phyloP scores from a whole-genome alignment of 2,329 filamentous ascomycete genomes.

The Aspergillus sp. region DNA sequence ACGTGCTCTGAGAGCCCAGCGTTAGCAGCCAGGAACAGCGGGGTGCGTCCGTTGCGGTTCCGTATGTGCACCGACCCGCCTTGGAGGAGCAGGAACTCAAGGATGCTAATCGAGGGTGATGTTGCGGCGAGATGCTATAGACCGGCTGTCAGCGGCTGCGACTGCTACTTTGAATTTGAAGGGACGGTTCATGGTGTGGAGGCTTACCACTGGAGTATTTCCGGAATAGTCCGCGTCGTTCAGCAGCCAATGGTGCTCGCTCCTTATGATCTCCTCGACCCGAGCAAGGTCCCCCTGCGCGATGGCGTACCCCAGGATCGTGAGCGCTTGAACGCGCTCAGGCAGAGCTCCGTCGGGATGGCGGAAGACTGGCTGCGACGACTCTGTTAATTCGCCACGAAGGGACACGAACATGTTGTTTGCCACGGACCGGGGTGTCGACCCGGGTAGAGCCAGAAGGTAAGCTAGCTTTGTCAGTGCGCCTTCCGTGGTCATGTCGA shows the following conservation, averaged over 20 bases:
- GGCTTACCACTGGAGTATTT: constrained; percentile 64
- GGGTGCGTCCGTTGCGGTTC: constrained; percentile 62
- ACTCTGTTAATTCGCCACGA: constrained; percentile 83
- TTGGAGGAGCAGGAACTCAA: constrained; percentile 60
- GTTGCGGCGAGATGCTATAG: constrained; percentile 61
- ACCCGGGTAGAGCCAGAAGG: constrained; percentile 70
- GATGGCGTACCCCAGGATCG: constrained; percentile 79
- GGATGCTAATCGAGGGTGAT: constrained; percentile 58
- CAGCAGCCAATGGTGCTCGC: constrained; percentile 69
- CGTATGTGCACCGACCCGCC: constrained; percentile 64
- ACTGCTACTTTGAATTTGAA: not conserved
- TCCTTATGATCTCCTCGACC: constrained; percentile 69
- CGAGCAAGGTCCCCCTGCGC: constrained; percentile 69
- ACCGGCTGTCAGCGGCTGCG: constrained; percentile 12
- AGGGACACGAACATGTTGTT: constrained; percentile 74
- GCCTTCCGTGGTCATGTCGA: constrained; percentile 87
- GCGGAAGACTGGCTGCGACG: constrained; percentile 72
- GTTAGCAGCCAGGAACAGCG: constrained; percentile 63
- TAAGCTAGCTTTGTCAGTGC: constrained; percentile 91
- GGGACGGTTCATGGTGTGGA: not conserved
- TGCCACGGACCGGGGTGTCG: constrained; percentile 69
- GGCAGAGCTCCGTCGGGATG: constrained; percentile 68
- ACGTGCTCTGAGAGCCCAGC: constrained; percentile 61
- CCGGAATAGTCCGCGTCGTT: constrained; percentile 80
- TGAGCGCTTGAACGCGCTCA: constrained; percentile 67